Conservation (phyloP, 1,284 basidiomycete species). For the Hymenochaete sp. region DNA sequence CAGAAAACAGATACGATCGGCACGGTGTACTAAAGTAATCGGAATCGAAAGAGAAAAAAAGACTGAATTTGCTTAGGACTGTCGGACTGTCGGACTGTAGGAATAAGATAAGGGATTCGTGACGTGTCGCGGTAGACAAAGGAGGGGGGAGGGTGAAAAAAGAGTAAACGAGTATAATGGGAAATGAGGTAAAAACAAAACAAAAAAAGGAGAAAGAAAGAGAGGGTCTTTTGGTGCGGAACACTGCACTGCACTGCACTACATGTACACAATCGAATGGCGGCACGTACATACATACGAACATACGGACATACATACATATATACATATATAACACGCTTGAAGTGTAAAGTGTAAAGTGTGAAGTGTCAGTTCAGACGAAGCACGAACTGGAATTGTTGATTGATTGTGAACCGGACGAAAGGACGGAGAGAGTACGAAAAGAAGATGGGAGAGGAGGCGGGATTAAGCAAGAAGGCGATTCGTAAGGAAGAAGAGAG, state of each 20-base stretch:
- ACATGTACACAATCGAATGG: too few relatives aligned
- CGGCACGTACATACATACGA: neutral
- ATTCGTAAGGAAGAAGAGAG: too few relatives aligned
- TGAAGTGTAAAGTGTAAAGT: neutral
- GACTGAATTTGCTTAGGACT: too few relatives aligned
- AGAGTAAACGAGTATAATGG: neutral
- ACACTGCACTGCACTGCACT: too few relatives aligned
- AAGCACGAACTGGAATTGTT: neutral
- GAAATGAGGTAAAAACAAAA: neutral
- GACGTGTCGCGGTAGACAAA: neutral
- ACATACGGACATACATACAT: neutral
- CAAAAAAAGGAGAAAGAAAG: neutral
- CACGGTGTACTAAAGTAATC: neutral
- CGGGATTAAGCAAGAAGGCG: too few relatives aligned
- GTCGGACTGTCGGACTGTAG: too few relatives aligned
- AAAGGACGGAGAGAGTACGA: too few relatives aligned
- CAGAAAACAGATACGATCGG: neutral
- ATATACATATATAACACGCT: neutral
- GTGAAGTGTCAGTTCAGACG: neutral
- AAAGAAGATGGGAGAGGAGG: too few relatives aligned
- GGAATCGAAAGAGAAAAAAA: conserved; percentile 4
- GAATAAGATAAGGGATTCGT: too few relatives aligned
- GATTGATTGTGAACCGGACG: too few relatives aligned
- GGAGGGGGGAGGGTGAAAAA: neutral
- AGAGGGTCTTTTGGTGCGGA: neutral